These are phyloP conservation scores for Adansonia gregorii DNA, from an alignment of 441 rosid genomes.

Conservation along the genomic window DNA sequence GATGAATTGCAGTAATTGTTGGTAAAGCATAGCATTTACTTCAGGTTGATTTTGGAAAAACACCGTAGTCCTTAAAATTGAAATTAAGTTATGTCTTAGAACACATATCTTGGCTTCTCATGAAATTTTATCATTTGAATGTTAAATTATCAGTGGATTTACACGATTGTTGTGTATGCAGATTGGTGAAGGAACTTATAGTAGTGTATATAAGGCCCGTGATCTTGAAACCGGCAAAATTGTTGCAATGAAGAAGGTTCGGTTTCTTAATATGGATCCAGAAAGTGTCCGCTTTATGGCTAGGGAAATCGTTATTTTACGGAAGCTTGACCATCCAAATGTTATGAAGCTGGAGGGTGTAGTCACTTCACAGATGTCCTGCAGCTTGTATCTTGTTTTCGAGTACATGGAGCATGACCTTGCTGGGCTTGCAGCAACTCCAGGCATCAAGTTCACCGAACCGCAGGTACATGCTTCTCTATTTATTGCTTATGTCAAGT, in stretches of 20 bases:
- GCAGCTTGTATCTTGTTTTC: constrained; percentile 86
- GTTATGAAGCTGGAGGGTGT: constrained; percentile 87
- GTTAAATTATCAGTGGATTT: not conserved
- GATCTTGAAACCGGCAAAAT: constrained; percentile 74
- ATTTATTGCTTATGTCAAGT: not conserved
- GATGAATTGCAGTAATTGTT: not conserved
- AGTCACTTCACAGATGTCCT: constrained; percentile 79
- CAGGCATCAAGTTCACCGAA: constrained; percentile 76
- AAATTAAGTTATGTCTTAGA: not conserved
- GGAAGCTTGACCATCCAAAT: constrained; percentile 90
- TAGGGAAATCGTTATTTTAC: constrained; percentile 79
- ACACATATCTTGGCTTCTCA: not conserved
- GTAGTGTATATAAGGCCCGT: constrained; percentile 80
- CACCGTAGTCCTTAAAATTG: no score
- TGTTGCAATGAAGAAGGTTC: constrained; percentile 94
- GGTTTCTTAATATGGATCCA: constrained; percentile 89
- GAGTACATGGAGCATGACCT: constrained; percentile 98
- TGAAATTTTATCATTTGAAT: not conserved
- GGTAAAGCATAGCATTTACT: not conserved
- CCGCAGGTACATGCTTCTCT: constrained; percentile 57
- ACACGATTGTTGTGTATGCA: constrained; percentile 36
- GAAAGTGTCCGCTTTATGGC: constrained; percentile 99
- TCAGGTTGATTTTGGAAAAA: not conserved
- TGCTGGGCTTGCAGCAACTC: constrained; percentile 77
- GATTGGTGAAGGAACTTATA: constrained; percentile 99